Conservation (phyloP, 768 basidiomycete genomes). For the Calocybe gangraenosa region DNA sequence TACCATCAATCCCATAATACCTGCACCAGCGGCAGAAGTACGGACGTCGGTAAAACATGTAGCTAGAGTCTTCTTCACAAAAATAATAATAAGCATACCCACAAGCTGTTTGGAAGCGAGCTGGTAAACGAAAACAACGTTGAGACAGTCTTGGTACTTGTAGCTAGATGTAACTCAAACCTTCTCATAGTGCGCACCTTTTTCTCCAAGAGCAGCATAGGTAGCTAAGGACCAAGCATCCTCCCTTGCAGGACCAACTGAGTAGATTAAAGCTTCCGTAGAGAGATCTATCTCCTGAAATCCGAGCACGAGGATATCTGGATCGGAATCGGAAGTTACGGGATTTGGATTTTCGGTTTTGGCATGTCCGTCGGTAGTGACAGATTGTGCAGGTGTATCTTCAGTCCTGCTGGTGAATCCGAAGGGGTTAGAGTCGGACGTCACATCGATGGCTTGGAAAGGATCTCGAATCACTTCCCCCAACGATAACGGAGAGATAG, state of each 20-base stretch:
- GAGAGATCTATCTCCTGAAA: slow-evolving; percentile 83
- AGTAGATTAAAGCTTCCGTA: slow-evolving; percentile 72
- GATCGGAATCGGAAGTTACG: slow-evolving; percentile 33
- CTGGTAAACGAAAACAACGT: slow-evolving; percentile 27
- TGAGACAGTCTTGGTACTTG: too few species aligned
- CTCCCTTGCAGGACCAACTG: slow-evolving; percentile 55
- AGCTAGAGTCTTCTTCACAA: slow-evolving; percentile 53
- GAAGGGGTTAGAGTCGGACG: neutral
- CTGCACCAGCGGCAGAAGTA: slow-evolving; percentile 56
- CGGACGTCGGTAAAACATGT: slow-evolving; percentile 50
- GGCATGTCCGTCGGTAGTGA: neutral
- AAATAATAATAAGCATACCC: slow-evolving; percentile 71
- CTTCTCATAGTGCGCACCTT: slow-evolving; percentile 60
- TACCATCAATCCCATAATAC: slow-evolving; percentile 79
- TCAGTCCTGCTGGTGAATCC: neutral
- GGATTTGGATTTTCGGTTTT: slow-evolving; percentile 4
- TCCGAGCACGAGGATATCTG: slow-evolving; percentile 70
- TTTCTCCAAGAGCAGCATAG: slow-evolving; percentile 69
- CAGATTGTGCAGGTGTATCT: neutral
- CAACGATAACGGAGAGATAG: slow-evolving; percentile 33
- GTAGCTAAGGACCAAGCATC: slow-evolving; percentile 70
- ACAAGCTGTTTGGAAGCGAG: slow-evolving; percentile 76
- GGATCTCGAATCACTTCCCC: slow-evolving; percentile 22
- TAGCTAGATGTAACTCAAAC: slow-evolving; percentile 25
- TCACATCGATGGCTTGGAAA: slow-evolving; percentile 8